These are phyloP conservation scores for Leccinellum albellum DNA, from an alignment of 768 basidiomycete species.

Conservation along the genomic window DNA sequence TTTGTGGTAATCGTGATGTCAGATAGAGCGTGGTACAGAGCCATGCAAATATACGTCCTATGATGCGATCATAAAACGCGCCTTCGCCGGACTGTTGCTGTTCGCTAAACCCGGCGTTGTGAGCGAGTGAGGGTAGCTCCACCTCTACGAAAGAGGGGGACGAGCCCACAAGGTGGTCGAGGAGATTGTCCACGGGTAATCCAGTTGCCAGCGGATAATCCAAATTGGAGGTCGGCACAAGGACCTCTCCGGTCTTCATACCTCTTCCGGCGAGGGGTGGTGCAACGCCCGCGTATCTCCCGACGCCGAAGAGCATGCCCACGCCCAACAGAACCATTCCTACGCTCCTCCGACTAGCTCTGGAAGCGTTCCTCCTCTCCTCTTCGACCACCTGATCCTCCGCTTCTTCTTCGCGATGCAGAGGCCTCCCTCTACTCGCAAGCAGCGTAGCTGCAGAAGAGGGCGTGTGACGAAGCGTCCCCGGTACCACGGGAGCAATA, in stretches of 20 bases:
- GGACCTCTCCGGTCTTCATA: slow-evolving; percentile 46
- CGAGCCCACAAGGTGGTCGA: slow-evolving; percentile 3
- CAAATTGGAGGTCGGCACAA: slow-evolving; percentile 25
- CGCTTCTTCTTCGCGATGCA: slow-evolving; percentile 36
- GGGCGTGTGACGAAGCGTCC: slow-evolving; percentile 31
- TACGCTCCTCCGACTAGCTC: slow-evolving; percentile 65
- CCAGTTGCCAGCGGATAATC: neutral
- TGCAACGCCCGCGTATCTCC: slow-evolving; percentile 40
- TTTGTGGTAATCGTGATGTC: slow-evolving; percentile 92
- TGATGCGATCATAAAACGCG: slow-evolving; percentile 49
- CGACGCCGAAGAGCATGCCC: slow-evolving; percentile 71
- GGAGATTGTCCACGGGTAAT: slow-evolving; percentile 9
- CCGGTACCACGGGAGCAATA: slow-evolving; percentile 30
- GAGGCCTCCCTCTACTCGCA: slow-evolving; percentile 42
- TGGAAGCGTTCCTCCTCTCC: slow-evolving; percentile 41
- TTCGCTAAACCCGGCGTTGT: slow-evolving; percentile 1
- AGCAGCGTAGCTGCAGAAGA: slow-evolving; percentile 17
- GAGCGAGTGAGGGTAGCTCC: slow-evolving; percentile 14
- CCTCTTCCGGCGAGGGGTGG: slow-evolving; percentile 26
- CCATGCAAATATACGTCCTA: slow-evolving; percentile 95
- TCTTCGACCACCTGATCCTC: slow-evolving; percentile 24
- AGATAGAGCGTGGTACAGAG: slow-evolving; percentile 88
- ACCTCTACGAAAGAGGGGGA: slow-evolving; percentile 10
- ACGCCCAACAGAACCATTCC: slow-evolving; percentile 79
- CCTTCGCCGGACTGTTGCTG: slow-evolving; percentile 20